Evolutionary conservation across 75 land plant species (phyloP), one percentile per base, ranked within the genome.

Genomic region (Gnetum montanum): DNA sequence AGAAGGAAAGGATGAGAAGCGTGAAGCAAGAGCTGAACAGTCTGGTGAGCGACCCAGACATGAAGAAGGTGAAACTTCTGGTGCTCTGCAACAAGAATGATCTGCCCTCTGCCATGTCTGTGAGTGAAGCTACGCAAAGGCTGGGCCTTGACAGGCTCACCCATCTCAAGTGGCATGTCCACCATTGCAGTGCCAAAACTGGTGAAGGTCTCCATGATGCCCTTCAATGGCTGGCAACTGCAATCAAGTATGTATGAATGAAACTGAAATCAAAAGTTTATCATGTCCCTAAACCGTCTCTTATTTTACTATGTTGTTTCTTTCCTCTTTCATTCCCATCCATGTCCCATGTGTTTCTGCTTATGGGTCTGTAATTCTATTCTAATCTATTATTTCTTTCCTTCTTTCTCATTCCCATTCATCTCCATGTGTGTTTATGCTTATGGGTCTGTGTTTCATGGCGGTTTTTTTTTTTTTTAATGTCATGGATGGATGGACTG

Each of bases 161-260:
- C 7, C 36, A 15, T 19, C 31, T 34, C 13, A 53, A 53, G 22
- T 53, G 55, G 55, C 55, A 53, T 31, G 34, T 53, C 19, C 55
- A 53, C 23, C 31, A 36, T 12, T 53, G 55, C 55, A 53, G 55
- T 50, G 73, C 68, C 31, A 59, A 41, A 30, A 68, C 62, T 3
- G 73, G 73, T 28, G 74, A 69, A 37, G 73, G 73, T 34, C 54
- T 70, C 29, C 61, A 59, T 19, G 73, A 70, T 46, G 73, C 68
- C 18, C 40, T 70, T 2, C 47, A 70, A 25, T 70, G 73, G 73
- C 66, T 70, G 3, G 69, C 67, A 3, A 62, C 67, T 64, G 66
- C 66, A 36, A 62, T 64, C 52, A 57, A 57, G 48, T 57, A 43
- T 24, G 3, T 53, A 41, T 1, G 3, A 15, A 11, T 0, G 0